phyloP scores from a whole-genome alignment of 2,329 filamentous ascomycete species.

The Fusarium palustre region DNA sequence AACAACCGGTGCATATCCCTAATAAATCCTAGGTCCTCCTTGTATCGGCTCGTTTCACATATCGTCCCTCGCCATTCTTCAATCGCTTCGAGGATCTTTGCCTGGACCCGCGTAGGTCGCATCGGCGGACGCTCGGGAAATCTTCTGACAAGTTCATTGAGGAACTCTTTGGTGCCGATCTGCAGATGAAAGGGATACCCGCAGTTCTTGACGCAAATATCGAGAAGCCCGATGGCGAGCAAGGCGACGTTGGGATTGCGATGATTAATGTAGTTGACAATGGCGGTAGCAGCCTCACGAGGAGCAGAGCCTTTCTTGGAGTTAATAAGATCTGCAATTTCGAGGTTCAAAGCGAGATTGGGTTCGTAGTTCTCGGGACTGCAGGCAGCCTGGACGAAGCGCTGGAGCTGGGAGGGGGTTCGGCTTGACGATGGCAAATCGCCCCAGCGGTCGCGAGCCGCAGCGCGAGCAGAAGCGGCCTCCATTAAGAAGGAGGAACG shows the following conservation, averaged over 20 bases:
- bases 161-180: conserved; percentile 98
- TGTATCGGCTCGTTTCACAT: conserved; percentile 97
- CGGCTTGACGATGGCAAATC: conserved; percentile 75
- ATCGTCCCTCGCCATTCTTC: conserved; percentile 99
- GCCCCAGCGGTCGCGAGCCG: conserved; percentile 92
- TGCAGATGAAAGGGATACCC: conserved; percentile 99
- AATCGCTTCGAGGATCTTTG: conserved; percentile 92
- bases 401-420: conserved; percentile 86
- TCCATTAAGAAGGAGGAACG: conserved; percentile 70
- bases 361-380: conserved; percentile 98
- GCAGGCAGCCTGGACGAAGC: conserved; percentile 96
- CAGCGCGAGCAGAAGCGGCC: conserved; percentile 94
- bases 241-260: conserved; percentile 96
- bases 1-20: conserved; percentile 96
- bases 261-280: conserved; percentile 95
- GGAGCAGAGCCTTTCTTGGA: conserved; percentile 96
- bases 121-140: conserved; percentile 95
- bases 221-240: conserved; percentile 89
- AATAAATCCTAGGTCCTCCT: conserved; percentile 95
- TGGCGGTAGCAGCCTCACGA: conserved; percentile 91
- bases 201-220: conserved; percentile 99
- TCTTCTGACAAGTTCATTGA: conserved; percentile 95
- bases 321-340: conserved; percentile 97
- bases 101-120: conserved; percentile 86
- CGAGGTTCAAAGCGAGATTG: conserved; percentile 94